Base-by-base conservation (phyloP, 176 grass and related monocot genomes). In the Saccharum spontaneum region DNA sequence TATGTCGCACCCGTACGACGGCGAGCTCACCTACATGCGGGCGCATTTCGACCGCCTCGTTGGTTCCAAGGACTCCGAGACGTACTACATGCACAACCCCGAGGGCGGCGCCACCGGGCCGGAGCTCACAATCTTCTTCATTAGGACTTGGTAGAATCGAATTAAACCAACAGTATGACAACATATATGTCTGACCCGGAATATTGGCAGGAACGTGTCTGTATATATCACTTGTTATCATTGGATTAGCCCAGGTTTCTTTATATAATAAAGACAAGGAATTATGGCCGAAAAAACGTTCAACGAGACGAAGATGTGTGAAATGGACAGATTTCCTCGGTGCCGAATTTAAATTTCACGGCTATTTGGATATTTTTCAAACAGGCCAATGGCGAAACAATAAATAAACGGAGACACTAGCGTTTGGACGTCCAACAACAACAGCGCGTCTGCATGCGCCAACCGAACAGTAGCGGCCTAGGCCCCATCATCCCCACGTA, bases 11-110 rank as follows among this genome's bases (percentile, higher is more conserved):
- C 74, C 86, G 73, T 10, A n/a, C 52, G 87, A 98, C 78, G 87
- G 95, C 68, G 93, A 98, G 87, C 79, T 93, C 34, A 98, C 89
- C 6, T 98, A 94, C 89, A 95, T 98, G 95, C 87, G 93, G 12
- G 73, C 78, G 23, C 87, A 90, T 83, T 95, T 98, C 69, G 93
- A 98, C 43, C 86, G 93, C 52, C 86, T 95, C 18, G 88, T 95
- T 34, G 92, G 92, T 13, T 98, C 95, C 82, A 90, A 86, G 87
- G 92, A 98, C 87, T 67, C 96, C 34, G 91, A 98, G 89, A 95
- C 96, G 10, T 95, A 92, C 77, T 95, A 98, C 89, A 95, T 98
- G 96, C 81, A 89, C 79, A 98, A 95, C 74, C 93, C 91, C 11
- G 93, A 95, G 72, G 87, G 91, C 20, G 80, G 67, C 67, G 76